These are phyloP conservation scores for Macrolepiota dolichaula DNA, from an alignment of 768 basidiomycete genomes.

Conservation along the genomic window DNA sequence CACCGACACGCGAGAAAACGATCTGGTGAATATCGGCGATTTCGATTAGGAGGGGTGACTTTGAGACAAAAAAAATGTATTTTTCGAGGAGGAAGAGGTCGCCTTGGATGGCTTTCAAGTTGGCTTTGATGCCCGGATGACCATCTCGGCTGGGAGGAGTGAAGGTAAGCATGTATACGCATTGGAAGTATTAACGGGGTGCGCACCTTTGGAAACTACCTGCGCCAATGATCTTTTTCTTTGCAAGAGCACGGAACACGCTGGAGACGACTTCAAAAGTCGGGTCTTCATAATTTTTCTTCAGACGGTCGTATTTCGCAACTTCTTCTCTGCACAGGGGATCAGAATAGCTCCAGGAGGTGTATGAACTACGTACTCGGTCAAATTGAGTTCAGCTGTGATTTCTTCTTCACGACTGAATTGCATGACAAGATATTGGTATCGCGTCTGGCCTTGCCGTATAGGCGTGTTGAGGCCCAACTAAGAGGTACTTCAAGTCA, in stretches of 20 bases:
- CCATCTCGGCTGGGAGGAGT: slow-evolving; percentile 65
- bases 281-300: slow-evolving; percentile 92
- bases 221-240: slow-evolving; percentile 88
- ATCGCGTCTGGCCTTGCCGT: slow-evolving; percentile 95
- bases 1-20: slow-evolving; percentile 90
- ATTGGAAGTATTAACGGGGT: neutral
- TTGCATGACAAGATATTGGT: slow-evolving; percentile 98
- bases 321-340: slow-evolving; percentile 60
- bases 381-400: slow-evolving; percentile 90
- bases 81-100: slow-evolving; percentile 98
- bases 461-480: slow-evolving; percentile 91
- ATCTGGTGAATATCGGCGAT: slow-evolving; percentile 87
- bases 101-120: slow-evolving; percentile 94
- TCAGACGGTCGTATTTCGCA: slow-evolving; percentile 75
- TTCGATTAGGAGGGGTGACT: slow-evolving; percentile 88
- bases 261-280: slow-evolving; percentile 94
- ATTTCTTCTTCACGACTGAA: slow-evolving; percentile 97
- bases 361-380: slow-evolving; percentile 58
- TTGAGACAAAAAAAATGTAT: slow-evolving; percentile 96
- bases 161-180: neutral
- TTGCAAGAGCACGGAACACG: slow-evolving; percentile 87
- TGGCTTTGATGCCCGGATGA: slow-evolving; percentile 94
- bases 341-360: slow-evolving; percentile 4
- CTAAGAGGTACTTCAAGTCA: slow-evolving; percentile 34
- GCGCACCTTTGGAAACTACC: slow-evolving; percentile 80